Conservation (phyloP, 345 rosid genomes). For the Raphanus sativus region DNA sequence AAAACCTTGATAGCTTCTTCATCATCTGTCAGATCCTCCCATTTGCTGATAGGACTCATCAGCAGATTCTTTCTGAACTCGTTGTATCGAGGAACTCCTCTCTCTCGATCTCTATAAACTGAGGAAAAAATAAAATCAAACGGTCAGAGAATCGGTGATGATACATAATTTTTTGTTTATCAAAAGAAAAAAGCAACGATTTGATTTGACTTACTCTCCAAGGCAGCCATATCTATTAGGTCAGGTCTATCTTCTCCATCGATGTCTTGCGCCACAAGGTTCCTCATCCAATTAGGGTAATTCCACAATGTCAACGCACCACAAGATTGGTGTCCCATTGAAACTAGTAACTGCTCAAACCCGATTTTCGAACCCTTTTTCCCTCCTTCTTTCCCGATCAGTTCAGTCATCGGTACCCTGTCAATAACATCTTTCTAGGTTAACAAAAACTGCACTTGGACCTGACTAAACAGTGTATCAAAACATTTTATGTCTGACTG, state of each 20-base stretch:
- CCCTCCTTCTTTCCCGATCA: constrained; percentile 57
- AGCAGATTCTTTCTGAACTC: constrained; percentile 64
- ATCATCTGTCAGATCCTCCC: constrained; percentile 79
- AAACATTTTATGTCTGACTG: not conserved
- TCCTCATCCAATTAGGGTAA: constrained; percentile 78
- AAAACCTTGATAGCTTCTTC: constrained; percentile 52
- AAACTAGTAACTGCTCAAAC: constrained; percentile 62
- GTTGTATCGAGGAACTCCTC: constrained; percentile 66
- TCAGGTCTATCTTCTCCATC: constrained; percentile 63
- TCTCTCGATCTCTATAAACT: constrained; percentile 77
- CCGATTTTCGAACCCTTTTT: constrained; percentile 48
- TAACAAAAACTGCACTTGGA: not conserved
- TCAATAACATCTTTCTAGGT: not conserved
- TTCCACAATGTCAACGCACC: constrained; percentile 74
- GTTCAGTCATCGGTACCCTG: constrained; percentile 60
- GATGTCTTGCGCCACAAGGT: constrained; percentile 61
- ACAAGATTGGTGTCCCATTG: constrained; percentile 71
- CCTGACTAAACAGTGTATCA: not conserved
- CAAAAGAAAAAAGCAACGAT: not conserved
- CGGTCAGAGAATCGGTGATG: not conserved
- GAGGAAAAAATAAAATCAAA: not conserved
- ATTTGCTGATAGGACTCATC: constrained; percentile 66
- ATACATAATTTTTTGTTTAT: no score
- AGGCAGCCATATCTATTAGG: constrained; percentile 68
- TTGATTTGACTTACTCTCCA: constrained; percentile 53